Evolutionary conservation across 2,329 filamentous ascomycete genomes (phyloP).

Genomic region (Escovopsis sp.): DNA sequence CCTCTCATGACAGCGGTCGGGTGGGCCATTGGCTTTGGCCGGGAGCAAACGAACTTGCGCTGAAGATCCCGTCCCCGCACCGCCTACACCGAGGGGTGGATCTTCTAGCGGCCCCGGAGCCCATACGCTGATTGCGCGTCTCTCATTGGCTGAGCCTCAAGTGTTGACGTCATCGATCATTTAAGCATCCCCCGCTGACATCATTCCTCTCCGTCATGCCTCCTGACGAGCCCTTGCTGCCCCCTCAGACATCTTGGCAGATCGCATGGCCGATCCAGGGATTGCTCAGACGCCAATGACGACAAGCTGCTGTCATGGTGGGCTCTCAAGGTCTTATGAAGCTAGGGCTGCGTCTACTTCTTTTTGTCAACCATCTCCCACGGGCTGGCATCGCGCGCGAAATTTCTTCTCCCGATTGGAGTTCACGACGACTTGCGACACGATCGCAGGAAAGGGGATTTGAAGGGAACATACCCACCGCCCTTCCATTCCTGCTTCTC

Average conservation of each 20-base stretch:
- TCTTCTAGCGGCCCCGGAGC: no score
- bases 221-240: background rate
- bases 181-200: conserved; percentile 11
- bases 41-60: no score
- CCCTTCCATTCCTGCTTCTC: no score
- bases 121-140: no score
- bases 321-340: background rate
- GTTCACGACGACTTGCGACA: no score
- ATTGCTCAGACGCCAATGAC: conserved; percentile 6
- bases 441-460: no score
- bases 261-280: background rate
- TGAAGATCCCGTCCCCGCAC: no score
- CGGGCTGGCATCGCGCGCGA: background rate
- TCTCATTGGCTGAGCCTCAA: conserved; percentile 3
- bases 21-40: no score
- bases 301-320: conserved; percentile 1
- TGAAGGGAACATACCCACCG: no score
- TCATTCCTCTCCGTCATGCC: conserved; percentile 7
- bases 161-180: conserved; percentile 15
- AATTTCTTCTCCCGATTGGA: no score
- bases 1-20: no score
- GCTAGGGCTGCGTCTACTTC: background rate
- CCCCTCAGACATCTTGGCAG: background rate
- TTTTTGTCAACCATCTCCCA: background rate
- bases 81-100: no score